Percentiles rank a stretch among this genome's conserved stretches.
Conservation (phyloP, 2,329 filamentous ascomycete genomes). For the Calonectria fujianensis region DNA sequence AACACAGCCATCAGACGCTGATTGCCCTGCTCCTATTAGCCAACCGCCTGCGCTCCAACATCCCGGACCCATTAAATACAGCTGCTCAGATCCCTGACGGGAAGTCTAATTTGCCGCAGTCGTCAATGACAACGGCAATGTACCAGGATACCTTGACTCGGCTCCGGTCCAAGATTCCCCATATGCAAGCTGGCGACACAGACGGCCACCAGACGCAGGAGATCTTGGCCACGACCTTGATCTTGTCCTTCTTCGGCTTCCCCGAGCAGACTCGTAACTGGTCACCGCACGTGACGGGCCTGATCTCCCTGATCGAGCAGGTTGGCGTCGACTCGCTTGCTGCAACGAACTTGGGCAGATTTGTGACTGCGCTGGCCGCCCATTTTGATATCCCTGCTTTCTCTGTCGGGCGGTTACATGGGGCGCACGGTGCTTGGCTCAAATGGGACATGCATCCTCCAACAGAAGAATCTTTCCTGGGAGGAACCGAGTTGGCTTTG, state of each 20-base stretch:
- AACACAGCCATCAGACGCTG: slow-evolving; percentile 22
- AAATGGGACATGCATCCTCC: slow-evolving; percentile 8
- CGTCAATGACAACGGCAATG: slow-evolving; percentile 18
- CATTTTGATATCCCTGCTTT: slow-evolving; percentile 24
- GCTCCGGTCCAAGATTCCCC: slow-evolving; percentile 3
- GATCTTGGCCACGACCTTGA: slow-evolving; percentile 1
- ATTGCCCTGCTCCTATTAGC: slow-evolving; percentile 14
- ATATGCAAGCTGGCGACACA: slow-evolving; percentile 1
- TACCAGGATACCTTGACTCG: slow-evolving; percentile 7
- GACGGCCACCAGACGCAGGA: slow-evolving; percentile 10
- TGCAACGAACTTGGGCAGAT: slow-evolving; percentile 1
- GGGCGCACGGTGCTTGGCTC: slow-evolving; percentile 6
- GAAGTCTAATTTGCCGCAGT: slow-evolving; percentile 21
- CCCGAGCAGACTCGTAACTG: slow-evolving; percentile 14
- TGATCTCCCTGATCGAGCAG: slow-evolving; percentile 14
- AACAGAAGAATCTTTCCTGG: background rate
- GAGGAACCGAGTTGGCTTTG: background rate
- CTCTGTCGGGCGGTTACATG: background rate
- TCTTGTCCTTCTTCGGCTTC: slow-evolving; percentile 17
- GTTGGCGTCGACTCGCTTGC: background rate
- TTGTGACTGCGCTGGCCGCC: slow-evolving; percentile 1
- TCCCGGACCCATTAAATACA: slow-evolving; percentile 18
- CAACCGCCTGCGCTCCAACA: slow-evolving; percentile 12
- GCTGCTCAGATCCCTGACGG: slow-evolving; percentile 18
- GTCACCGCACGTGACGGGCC: slow-evolving; percentile 1